Percentiles rank a stretch among this genome's conserved stretches.
Evolutionary conservation across 306 rosid genomes (phyloP).

Genomic region (Acacia confusa): DNA sequence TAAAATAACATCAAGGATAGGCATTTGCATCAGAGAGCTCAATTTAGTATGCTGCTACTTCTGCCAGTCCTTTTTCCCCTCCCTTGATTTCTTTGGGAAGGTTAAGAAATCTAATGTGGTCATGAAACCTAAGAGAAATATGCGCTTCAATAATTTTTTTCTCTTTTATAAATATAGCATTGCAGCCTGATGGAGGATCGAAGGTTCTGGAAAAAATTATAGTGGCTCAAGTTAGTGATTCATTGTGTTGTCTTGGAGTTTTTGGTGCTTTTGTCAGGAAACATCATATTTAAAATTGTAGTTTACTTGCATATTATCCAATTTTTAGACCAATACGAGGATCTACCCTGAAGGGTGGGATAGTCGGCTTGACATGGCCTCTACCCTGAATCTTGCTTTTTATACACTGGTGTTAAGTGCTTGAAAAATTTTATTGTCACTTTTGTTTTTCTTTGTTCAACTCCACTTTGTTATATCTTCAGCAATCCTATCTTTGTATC

Average conservation of each 20-base stretch:
- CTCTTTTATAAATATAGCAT: background rate
- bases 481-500: background rate
- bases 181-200: background rate
- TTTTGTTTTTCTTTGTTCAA: constrained; percentile 24
- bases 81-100: constrained; percentile 2
- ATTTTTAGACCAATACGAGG: background rate
- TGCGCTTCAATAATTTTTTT: background rate
- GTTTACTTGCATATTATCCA: background rate
- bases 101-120: constrained; percentile 13
- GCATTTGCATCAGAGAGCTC: constrained; percentile 21
- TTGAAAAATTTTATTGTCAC: constrained; percentile 11
- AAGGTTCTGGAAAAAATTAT: background rate
- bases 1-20: background rate
- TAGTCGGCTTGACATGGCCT: background rate
- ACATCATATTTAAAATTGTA: background rate
- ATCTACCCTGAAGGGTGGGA: background rate
- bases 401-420: background rate
- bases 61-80: constrained; percentile 3
- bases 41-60: constrained; percentile 17
- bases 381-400: background rate
- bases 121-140: background rate
- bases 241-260: background rate
- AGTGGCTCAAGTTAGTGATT: background rate
- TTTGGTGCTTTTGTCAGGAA: background rate
- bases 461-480: constrained; percentile 1